Base-by-base conservation (phyloP, 2,329 filamentous ascomycete genomes). In the Neofusicoccum sp. region DNA sequence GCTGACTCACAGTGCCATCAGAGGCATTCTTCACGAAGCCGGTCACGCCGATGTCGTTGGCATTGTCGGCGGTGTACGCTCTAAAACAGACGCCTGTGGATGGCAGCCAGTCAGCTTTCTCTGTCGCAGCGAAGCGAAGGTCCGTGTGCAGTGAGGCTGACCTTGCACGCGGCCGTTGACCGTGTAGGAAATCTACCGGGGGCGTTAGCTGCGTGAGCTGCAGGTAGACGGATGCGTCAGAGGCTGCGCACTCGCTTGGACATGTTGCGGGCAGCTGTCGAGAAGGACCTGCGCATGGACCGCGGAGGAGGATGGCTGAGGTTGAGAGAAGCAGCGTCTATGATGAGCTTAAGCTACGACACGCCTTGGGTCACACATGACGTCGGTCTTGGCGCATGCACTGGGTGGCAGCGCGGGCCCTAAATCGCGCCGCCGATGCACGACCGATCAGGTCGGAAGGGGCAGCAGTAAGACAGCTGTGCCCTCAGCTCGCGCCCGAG, bases 61-160 rank as follows among this genome's bases (percentile, higher is more conserved):
- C 81, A 65, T 81, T 74, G 56, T 77, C 76, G 56, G 73, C 71
- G 12, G 81, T 80, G 68, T 73, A 81, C 11, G 73, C 73, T 43
- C 81, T 78, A 70, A 82, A 84, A 71, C 80, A 83, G 66, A 84
- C 82, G 41, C 81, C 52, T 56, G 74, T 77, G 39, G 6, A 37
- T 36, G 5, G 7, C 12, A 61, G 50, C 4, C 44, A 16, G 43
- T 64, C 22, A 62, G 45, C 44, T 14, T 12, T n/a, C 28, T 37
- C 28, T 34, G 31, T 7, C 34, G 28, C 11, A 49, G 28, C 31
- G 31, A 28, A 31, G 52, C 37, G 47, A 56, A 41, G n/a, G 43
- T 8, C 33, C 39, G 33, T 29, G 45, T 52, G 49, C 9, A 4
- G 44, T 12, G 45, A 66, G 69, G 62, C 59, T 72, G 73, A 44